Percentiles rank a stretch among this genome's conserved stretches.
Evolutionary conservation across 192 early-diverging fungal genomes (phyloP).

Genomic region (Entomortierella lignicola): DNA sequence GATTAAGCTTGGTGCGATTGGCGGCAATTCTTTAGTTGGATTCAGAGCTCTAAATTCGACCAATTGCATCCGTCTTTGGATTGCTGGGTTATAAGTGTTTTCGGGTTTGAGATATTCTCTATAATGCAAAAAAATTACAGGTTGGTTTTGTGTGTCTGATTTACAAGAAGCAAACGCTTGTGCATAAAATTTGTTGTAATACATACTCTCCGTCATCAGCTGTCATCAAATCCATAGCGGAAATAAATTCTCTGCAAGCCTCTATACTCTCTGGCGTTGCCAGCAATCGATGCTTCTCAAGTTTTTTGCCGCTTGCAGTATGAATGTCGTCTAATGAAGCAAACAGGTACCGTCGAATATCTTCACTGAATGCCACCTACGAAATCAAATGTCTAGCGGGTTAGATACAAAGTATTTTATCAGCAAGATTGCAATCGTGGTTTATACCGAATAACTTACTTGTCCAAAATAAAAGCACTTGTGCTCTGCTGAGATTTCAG

Average conservation of each 20-base stretch:
- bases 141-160: not conserved
- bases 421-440: too few relatives aligned
- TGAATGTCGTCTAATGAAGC: slow-evolving; percentile 58
- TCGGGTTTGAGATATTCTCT: slow-evolving; percentile 65
- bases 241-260: slow-evolving; percentile 66
- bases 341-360: slow-evolving; percentile 67
- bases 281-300: slow-evolving; percentile 57
- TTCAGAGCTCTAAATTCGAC: slow-evolving; percentile 70
- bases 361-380: slow-evolving; percentile 76
- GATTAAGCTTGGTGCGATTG: slow-evolving; percentile 57
- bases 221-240: slow-evolving; percentile 68
- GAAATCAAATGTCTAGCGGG: too few relatives aligned
- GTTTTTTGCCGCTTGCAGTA: slow-evolving; percentile 52
- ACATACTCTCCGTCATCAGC: slow-evolving; percentile 65
- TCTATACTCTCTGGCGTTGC: slow-evolving; percentile 64
- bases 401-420: too few relatives aligned
- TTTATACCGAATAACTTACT: slow-evolving; percentile 36
- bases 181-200: not conserved
- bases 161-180: not conserved
- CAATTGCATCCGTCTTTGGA: slow-evolving; percentile 66
- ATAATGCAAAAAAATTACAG: not conserved
- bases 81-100: slow-evolving; percentile 70
- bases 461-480: slow-evolving; percentile 60
- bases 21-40: slow-evolving; percentile 62
- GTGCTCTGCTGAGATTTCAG: slow-evolving; percentile 54